Evolutionary conservation across 305 asterid genomes (phyloP), one percentile per base, ranked within the genome.

Genomic region (Rubia peregrina): DNA sequence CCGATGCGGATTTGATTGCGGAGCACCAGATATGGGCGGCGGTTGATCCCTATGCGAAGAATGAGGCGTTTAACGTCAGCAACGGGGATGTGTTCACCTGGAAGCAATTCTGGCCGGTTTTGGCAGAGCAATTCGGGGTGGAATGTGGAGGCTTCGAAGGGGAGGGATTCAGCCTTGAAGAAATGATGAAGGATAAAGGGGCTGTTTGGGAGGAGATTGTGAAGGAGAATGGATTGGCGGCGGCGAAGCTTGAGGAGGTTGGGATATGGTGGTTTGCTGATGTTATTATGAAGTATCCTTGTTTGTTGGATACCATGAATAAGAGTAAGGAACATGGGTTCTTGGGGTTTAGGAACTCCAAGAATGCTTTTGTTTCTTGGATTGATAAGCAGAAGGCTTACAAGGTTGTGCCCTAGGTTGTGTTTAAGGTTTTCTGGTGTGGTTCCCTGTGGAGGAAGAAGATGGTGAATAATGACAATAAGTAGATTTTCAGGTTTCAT

Each of bases 21-120:
- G 89, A 85, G 74, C 89, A 85, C 55, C 84, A 83, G 17, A 83
- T 85, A 21, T 85, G 89, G 87, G 84, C 84, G 1, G 79, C 83
- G 0, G 90, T 83, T 60, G 85, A 85, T 73, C 88, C 86, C 7
- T 67, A 70, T 10, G 86, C 85, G 0, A 77, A 78, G 83, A 83
- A 83, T 3, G 90, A 81, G 66, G 83, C 80, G 0, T 85, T 80
- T 17, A 80, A 85, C 51, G 78, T 77, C 43, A 83, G 82, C 74
- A 83, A 83, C 65, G 89, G 89, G 5, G 87, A 85, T 67, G 85
- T 83, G 65, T 85, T 83, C 61, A 83, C 78, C 48, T 83, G 90
- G 90, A 83, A 85, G 76, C 80, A 72, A 36, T 71, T 85, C 3
- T 83, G 86, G 86, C 78, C 68, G 53, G 78, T 79, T 33, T 61